Evolutionary conservation across 306 rosid genomes (phyloP).

Genomic region (Astragalus glycyphyllos): DNA sequence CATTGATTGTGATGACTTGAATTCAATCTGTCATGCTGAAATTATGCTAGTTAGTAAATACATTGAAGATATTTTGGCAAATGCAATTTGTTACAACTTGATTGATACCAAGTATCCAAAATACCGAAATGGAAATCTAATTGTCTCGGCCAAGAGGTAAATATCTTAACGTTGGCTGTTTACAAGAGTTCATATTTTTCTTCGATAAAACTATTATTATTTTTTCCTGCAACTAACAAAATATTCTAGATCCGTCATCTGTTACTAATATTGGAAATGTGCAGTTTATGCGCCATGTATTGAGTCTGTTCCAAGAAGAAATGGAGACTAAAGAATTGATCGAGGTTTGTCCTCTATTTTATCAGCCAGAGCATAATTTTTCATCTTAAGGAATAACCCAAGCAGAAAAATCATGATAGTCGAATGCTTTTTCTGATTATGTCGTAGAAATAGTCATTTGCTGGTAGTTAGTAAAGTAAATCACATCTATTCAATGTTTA

Average conservation of each 20-base stretch:
- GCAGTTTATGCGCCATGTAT: conserved; percentile 87
- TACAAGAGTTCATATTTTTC: not conserved
- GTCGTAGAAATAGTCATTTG: too few relatives aligned
- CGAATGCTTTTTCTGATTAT: too few relatives aligned
- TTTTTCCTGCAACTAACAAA: too few relatives aligned
- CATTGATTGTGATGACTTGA: conserved; percentile 77
- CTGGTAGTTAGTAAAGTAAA: too few relatives aligned
- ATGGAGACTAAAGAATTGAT: too few relatives aligned
- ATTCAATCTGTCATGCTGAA: conserved; percentile 67
- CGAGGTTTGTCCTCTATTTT: too few relatives aligned
- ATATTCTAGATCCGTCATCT: not conserved
- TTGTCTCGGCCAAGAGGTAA: conserved; percentile 76
- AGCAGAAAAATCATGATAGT: too few relatives aligned
- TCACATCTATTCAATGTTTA: too few relatives aligned
- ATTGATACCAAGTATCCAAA: conserved; percentile 64
- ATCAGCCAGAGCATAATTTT: too few relatives aligned
- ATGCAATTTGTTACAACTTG: conserved; percentile 74
- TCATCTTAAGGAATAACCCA: too few relatives aligned
- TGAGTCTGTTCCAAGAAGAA: conserved; percentile 78
- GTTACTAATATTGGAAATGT: conserved; percentile 41
- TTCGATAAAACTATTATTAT: too few relatives aligned
- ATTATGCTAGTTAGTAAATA: conserved; percentile 57
- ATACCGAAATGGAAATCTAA: conserved; percentile 88
- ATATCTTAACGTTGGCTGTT: conserved; percentile 20
- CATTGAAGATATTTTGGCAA: conserved; percentile 80